Evolutionary conservation across 257 asterid genomes (phyloP).

Genomic region (Penstemon barbatus): DNA sequence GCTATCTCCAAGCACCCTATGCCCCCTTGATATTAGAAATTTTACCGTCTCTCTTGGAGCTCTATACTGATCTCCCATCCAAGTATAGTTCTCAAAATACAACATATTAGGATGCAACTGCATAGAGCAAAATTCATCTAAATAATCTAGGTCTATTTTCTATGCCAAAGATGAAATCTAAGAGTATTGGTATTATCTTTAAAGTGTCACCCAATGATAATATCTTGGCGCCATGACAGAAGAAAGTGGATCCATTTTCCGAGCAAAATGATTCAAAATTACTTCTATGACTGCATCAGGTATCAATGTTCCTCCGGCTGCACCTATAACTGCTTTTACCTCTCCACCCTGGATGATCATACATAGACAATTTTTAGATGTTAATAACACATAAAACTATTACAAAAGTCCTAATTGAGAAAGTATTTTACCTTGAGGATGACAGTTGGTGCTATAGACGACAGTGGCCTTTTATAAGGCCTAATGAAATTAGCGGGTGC

Average conservation of each 20-base stretch:
- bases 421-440: slow-evolving; percentile 37
- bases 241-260: slow-evolving; percentile 34
- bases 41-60: background rate
- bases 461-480: slow-evolving; percentile 53
- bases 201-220: slow-evolving; percentile 41
- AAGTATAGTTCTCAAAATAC: slow-evolving; percentile 7
- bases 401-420: background rate
- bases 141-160: background rate
- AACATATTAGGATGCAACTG: slow-evolving; percentile 29
- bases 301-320: slow-evolving; percentile 49
- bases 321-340: slow-evolving; percentile 44
- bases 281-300: slow-evolving; percentile 44
- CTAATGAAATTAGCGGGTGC: slow-evolving; percentile 49
- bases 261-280: slow-evolving; percentile 34
- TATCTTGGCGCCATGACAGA: slow-evolving; percentile 52
- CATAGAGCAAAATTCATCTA: background rate
- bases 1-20: background rate
- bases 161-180: background rate
- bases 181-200: background rate
- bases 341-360: slow-evolving; percentile 30
- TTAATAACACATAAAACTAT: too few relatives aligned
- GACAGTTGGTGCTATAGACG: slow-evolving; percentile 55
- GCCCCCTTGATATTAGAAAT: slow-evolving; percentile 24
- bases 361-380: too few relatives aligned
- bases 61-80: background rate